Evolutionary conservation across 2,329 filamentous ascomycete species (phyloP).

Genomic region (Colletotrichum sp.): DNA sequence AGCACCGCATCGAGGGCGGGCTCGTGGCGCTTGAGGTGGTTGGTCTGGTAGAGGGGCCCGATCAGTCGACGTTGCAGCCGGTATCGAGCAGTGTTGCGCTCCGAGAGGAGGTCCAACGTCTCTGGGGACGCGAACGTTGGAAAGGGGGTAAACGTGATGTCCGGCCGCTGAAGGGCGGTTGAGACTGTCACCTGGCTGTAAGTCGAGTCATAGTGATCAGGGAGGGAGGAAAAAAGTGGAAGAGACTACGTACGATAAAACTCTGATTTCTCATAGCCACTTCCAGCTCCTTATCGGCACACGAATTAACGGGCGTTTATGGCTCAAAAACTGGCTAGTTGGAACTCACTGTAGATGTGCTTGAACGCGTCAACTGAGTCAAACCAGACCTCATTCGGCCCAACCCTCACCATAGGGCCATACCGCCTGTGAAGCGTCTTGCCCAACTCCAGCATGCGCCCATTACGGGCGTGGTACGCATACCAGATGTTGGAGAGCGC

Average conservation of each 20-base stretch:
- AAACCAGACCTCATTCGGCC: constrained; percentile 60
- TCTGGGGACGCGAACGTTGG: constrained; percentile 37
- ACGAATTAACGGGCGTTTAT: not conserved
- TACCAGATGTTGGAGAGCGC: constrained; percentile 55
- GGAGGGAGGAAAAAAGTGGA: not conserved
- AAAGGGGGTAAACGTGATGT: constrained; percentile 38
- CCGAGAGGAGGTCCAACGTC: constrained; percentile 56
- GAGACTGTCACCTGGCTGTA: constrained; percentile 38
- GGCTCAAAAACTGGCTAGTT: not conserved
- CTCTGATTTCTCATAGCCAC: constrained; percentile 55
- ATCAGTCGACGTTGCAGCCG: constrained; percentile 54
- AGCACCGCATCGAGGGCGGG: constrained; percentile 46
- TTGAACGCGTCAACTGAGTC: constrained; percentile 52
- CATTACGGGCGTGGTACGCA: constrained; percentile 49
- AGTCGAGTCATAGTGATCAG: not conserved
- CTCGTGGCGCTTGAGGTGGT: constrained; percentile 48
- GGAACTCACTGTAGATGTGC: constrained; percentile 49
- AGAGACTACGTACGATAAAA: constrained; percentile 48
- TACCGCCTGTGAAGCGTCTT: constrained; percentile 50
- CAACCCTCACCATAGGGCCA: constrained; percentile 57
- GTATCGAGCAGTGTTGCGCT: constrained; percentile 51
- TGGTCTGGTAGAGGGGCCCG: constrained; percentile 50
- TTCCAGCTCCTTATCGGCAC: constrained; percentile 44
- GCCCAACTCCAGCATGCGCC: constrained; percentile 45
- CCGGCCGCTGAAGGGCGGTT: constrained; percentile 48